Evolutionary conservation across 2,329 filamentous ascomycete genomes (phyloP).

Genomic region (Cladobotryum mycophilum): DNA sequence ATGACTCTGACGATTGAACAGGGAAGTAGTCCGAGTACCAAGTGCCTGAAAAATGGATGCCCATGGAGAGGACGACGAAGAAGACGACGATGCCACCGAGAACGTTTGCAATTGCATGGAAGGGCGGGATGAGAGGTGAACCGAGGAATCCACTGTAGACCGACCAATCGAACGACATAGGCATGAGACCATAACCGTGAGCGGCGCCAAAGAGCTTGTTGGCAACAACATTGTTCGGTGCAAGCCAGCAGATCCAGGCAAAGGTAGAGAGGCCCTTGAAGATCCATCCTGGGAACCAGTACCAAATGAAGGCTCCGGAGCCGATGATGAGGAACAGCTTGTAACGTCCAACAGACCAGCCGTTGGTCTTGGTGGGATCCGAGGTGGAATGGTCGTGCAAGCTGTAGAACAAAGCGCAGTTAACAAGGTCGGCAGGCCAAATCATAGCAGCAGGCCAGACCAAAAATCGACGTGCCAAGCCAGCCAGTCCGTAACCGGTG

Average conservation of each 20-base stretch:
- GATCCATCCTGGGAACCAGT: constrained; percentile 58
- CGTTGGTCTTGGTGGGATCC: constrained; percentile 45
- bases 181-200: constrained; percentile 53
- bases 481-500: constrained; percentile 53
- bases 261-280: constrained; percentile 58
- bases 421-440: constrained; percentile 50
- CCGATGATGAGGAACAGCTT: constrained; percentile 55
- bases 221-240: constrained; percentile 52
- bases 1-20: constrained; percentile 53
- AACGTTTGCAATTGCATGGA: constrained; percentile 51
- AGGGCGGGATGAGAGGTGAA: constrained; percentile 47
- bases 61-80: constrained; percentile 51
- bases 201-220: constrained; percentile 58
- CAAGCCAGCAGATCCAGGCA: constrained; percentile 56
- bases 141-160: constrained; percentile 42
- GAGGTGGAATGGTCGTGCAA: constrained; percentile 40
- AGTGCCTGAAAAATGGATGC: constrained; percentile 50
- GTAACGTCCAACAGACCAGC: constrained; percentile 60
- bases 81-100: constrained; percentile 48
- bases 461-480: constrained; percentile 47
- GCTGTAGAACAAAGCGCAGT: constrained; percentile 45
- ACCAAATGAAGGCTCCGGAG: constrained; percentile 45
- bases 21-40: constrained; percentile 57
- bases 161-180: constrained; percentile 53
- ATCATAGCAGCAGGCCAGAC: constrained; percentile 52